These are phyloP conservation scores for Leccinum arenicola DNA, from an alignment of 768 basidiomycete species.

Conservation along the genomic window DNA sequence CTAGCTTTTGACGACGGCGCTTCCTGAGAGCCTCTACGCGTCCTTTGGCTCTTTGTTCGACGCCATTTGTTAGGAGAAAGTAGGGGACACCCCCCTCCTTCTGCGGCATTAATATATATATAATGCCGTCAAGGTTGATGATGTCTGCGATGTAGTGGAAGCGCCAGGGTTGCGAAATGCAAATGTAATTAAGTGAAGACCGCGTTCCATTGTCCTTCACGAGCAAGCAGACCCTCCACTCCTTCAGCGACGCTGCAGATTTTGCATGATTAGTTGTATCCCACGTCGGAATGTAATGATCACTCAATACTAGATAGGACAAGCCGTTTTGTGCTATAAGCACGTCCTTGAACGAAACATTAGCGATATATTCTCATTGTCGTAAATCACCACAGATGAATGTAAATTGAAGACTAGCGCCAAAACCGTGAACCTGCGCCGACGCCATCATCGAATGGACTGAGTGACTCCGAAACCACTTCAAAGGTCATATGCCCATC, in stretches of 20 bases:
- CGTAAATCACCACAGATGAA: background rate
- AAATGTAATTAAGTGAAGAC: background rate
- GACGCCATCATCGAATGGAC: conserved; percentile 2
- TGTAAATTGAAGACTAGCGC: background rate
- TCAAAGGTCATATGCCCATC: conserved; percentile 21
- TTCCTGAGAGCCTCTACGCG: too few relatives aligned
- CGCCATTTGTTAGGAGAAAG: background rate
- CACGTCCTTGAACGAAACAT: background rate
- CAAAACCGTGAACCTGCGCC: background rate
- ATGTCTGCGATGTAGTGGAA: background rate
- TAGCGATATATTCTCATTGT: background rate
- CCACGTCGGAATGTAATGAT: background rate
- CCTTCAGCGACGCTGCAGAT: background rate
- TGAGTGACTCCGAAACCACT: conserved; percentile 19
- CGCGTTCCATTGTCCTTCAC: background rate
- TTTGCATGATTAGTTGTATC: background rate
- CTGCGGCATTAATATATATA: background rate
- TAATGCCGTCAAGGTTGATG: background rate
- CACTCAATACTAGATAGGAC: background rate
- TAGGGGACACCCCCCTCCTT: background rate
- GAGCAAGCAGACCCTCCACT: background rate
- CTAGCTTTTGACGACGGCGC: too few relatives aligned
- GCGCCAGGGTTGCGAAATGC: background rate
- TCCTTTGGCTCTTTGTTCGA: too few relatives aligned
- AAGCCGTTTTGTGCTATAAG: background rate